Evolutionary conservation across 1,139 yeast genomes (phyloP), one percentile per base, ranked within the genome.

Genomic region (Meyerozyma sp.): DNA sequence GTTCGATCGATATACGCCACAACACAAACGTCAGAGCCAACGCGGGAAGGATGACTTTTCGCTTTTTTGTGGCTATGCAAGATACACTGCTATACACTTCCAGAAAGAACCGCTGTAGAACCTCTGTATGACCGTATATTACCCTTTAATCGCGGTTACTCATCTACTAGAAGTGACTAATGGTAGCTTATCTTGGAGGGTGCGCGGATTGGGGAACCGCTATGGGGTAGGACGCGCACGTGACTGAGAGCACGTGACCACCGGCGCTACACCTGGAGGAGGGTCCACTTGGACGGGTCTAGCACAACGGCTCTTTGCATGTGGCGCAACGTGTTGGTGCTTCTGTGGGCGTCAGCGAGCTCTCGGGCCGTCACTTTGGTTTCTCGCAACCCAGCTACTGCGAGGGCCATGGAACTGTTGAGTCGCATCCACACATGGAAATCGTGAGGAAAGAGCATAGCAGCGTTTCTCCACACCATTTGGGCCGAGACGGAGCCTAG

Each of bases 401-500:
- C 56, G 29, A 71, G 52, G 0, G 77, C 75, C 67, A 75, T 68
- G 39, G 66, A 66, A 16, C 65, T 58, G 54, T 79, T 78, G 36
- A 91, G 60, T 20, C 77, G 68, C 39, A 68, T 70, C 98, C 98
- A 91, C 7, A 86, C 74, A 16, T 68, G 66, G 49, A 71, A 71
- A 53, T 83, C 86, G 35, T 77, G 75, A 0, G 97, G 97, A 66
- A 86, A 84, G 53, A 84, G 65, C 48, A 83, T 65, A 0, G 94
- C 91, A 14, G 81, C 74, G 53, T 82, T 75, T 54, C 83, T 85
- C 89, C 94, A 84, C 5, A 77, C 69, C 29, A 54, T 46, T 2
- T 45, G 40, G 2, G 46, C 41, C 3, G 50, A 48, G 7, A 48
- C 47, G 13, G 42, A 36, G 1, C 54, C 49, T 26, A 75, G 48